Percentiles rank a stretch among this genome's conserved stretches.
Evolutionary conservation across 2,329 filamentous ascomycete genomes (phyloP).

Genomic region (Elsinoe ampelina): DNA sequence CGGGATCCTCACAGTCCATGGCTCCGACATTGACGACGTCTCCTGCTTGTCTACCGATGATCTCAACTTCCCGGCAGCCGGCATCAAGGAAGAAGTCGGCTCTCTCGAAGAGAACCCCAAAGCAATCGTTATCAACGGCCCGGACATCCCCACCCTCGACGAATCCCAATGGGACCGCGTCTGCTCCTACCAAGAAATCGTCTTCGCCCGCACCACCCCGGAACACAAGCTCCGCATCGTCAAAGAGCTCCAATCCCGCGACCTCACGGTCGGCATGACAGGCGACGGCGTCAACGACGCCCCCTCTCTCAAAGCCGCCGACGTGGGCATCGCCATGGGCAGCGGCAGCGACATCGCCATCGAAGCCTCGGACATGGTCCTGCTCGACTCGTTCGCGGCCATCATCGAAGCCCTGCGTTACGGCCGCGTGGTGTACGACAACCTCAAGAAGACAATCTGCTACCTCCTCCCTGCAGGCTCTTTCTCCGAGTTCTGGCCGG

Average conservation of each 20-base stretch:
- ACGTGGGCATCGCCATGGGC: constrained; percentile 51
- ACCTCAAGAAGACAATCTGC: constrained; percentile 67
- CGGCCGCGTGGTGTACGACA: constrained; percentile 69
- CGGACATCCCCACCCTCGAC: constrained; percentile 56
- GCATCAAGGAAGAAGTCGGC: not conserved
- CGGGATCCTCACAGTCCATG: constrained; percentile 54
- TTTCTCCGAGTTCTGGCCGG: constrained; percentile 69
- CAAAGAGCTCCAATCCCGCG: constrained; percentile 57
- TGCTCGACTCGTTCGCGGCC: constrained; percentile 60
- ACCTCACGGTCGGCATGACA: constrained; percentile 48
- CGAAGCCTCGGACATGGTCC: constrained; percentile 53
- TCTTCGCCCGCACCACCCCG: constrained; percentile 67
- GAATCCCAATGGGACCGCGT: constrained; percentile 61
- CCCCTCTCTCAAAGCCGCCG: constrained; percentile 47
- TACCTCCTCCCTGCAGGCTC: constrained; percentile 64
- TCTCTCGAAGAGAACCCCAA: constrained; percentile 18
- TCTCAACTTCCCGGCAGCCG: not conserved
- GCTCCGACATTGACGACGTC: constrained; percentile 43
- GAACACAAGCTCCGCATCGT: constrained; percentile 75
- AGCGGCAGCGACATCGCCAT: constrained; percentile 53
- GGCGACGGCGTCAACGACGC: constrained; percentile 43
- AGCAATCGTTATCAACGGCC: constrained; percentile 55
- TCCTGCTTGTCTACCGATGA: constrained; percentile 38
- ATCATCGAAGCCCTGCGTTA: constrained; percentile 64
- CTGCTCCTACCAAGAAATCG: constrained; percentile 58